phyloP scores from a whole-genome alignment of 768 basidiomycete species.

The Termitomyces sp. region DNA sequence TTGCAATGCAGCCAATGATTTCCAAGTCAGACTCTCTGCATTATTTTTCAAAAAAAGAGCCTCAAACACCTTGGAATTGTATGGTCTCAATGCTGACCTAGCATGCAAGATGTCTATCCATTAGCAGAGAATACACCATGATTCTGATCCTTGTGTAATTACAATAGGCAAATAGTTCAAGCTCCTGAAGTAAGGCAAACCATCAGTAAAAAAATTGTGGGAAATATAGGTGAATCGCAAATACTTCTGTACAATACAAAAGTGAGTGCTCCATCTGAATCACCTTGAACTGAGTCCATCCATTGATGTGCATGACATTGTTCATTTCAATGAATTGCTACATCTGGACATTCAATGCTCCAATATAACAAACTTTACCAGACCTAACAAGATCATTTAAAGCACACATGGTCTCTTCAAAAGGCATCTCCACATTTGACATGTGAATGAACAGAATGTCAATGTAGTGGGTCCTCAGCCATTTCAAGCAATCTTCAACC shows the following conservation, averaged over 20 bases:
- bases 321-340: slow-evolving; percentile 42
- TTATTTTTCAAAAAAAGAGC: slow-evolving; percentile 12
- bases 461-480: slow-evolving; percentile 25
- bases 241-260: slow-evolving; percentile 46
- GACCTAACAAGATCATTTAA: slow-evolving; percentile 38
- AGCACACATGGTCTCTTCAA: slow-evolving; percentile 40
- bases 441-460: slow-evolving; percentile 37
- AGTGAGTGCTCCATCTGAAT: slow-evolving; percentile 51
- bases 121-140: slow-evolving; percentile 44
- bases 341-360: slow-evolving; percentile 37
- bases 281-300: slow-evolving; percentile 48
- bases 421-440: slow-evolving; percentile 25
- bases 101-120: slow-evolving; percentile 30
- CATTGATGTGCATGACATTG: slow-evolving; percentile 34
- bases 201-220: background rate
- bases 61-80: slow-evolving; percentile 9
- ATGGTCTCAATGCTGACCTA: slow-evolving; percentile 22
- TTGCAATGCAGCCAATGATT: slow-evolving; percentile 32
- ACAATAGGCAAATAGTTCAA: slow-evolving; percentile 40
- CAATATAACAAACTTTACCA: slow-evolving; percentile 43
- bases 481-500: slow-evolving; percentile 22
- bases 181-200: slow-evolving; percentile 26
- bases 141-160: slow-evolving; percentile 43
- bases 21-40: slow-evolving; percentile 21
- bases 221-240: too few species aligned